phyloP scores from a whole-genome alignment of 2,329 filamentous ascomycete genomes.

The Acarospora socialis region DNA sequence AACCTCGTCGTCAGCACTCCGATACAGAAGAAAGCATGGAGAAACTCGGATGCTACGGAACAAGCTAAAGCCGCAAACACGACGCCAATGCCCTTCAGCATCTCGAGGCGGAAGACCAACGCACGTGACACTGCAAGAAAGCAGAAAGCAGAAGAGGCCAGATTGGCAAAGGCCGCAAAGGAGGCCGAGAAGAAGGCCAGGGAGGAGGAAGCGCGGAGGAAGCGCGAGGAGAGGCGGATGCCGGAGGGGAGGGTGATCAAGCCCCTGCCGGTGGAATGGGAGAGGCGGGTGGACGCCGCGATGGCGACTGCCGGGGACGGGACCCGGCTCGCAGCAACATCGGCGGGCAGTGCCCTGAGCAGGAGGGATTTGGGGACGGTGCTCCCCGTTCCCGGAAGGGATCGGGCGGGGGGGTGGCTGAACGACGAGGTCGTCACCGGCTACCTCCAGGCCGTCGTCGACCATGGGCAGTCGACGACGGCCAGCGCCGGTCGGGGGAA shows the following conservation, averaged over 20 bases:
- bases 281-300: slow-evolving; percentile 8
- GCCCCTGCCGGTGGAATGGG: slow-evolving; percentile 12
- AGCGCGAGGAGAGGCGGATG: slow-evolving; percentile 5
- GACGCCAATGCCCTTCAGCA: too few relatives aligned
- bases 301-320: slow-evolving; percentile 3
- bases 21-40: too few relatives aligned
- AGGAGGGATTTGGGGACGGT: slow-evolving; percentile 13
- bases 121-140: too few relatives aligned
- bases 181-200: slow-evolving; percentile 2
- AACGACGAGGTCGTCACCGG: slow-evolving; percentile 16
- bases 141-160: too few relatives aligned
- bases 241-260: slow-evolving; percentile 11
- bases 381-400: slow-evolving; percentile 10
- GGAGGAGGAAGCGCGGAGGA: slow-evolving; percentile 5
- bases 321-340: slow-evolving; percentile 10
- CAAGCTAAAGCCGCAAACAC: too few relatives aligned
- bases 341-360: slow-evolving; percentile 8
- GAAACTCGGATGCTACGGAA: too few relatives aligned
- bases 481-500: slow-evolving; percentile 6
- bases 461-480: slow-evolving; percentile 6
- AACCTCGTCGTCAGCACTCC: too few relatives aligned
- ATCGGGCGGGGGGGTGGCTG: slow-evolving; percentile 12
- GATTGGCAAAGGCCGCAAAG: slow-evolving; percentile 4
- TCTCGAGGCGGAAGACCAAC: too few relatives aligned
- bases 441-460: slow-evolving; percentile 14